These are phyloP conservation scores for Babesia gibsoni DNA, from an alignment of 169 alveolate genomes.

Conservation along the genomic window DNA sequence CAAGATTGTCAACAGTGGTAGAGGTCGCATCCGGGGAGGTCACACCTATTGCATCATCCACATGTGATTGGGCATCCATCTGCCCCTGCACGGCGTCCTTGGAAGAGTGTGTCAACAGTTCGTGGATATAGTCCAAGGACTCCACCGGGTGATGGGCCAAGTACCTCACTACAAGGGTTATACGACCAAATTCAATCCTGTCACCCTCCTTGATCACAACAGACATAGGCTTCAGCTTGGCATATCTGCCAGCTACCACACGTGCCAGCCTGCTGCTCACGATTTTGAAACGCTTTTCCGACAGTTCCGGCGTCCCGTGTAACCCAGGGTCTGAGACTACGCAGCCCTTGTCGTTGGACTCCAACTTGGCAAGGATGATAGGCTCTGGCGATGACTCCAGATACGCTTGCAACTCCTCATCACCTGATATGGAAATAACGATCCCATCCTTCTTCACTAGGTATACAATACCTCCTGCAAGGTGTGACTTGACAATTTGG, in stretches of 20 bases:
- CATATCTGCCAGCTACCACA: background rate
- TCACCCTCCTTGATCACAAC: constrained; percentile 57
- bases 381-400: background rate
- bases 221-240: background rate
- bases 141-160: constrained; percentile 42
- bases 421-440: background rate
- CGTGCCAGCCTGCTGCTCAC: constrained; percentile 1
- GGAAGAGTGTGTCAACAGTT: constrained; percentile 16
- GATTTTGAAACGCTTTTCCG: background rate
- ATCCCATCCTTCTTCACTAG: constrained; percentile 11
- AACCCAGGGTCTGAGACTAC: background rate
- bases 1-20: too few relatives aligned
- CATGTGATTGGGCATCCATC: too few relatives aligned
- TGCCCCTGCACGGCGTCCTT: background rate
- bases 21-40: too few relatives aligned
- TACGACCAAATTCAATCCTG: constrained; percentile 40
- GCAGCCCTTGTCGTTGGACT: constrained; percentile 22
- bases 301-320: background rate
- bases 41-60: too few relatives aligned
- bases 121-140: constrained; percentile 42
- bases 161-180: constrained; percentile 51
- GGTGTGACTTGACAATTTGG: background rate
- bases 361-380: background rate
- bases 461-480: background rate
- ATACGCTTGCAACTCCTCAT: background rate